Evolutionary conservation across 495 filamentous ascomycete genomes (phyloP).

Genomic region (Aspergillus taichungensis): DNA sequence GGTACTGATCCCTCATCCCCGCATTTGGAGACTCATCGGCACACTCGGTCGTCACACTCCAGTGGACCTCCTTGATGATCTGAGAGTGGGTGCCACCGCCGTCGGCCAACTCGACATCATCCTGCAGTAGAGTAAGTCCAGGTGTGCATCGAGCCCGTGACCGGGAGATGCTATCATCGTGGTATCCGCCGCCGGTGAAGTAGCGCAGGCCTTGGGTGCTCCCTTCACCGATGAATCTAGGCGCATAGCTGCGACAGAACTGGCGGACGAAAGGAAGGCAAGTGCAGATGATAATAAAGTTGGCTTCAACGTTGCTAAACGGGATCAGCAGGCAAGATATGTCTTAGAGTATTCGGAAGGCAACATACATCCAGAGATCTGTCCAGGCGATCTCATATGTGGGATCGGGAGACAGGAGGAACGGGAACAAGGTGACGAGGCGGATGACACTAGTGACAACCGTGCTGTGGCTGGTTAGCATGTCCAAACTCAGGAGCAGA

Average conservation of each 20-base stretch:
- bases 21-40: too few relatives aligned
- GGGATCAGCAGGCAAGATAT: background rate
- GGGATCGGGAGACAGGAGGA: slow-evolving; percentile 1
- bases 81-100: background rate
- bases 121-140: background rate
- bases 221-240: slow-evolving; percentile 3
- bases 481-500: background rate
- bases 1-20: too few relatives aligned
- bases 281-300: background rate
- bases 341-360: background rate
- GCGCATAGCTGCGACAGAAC: slow-evolving; percentile 3
- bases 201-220: background rate
- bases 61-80: slow-evolving; percentile 7
- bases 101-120: slow-evolving; percentile 4
- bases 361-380: slow-evolving; percentile 4
- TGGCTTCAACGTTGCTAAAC: slow-evolving; percentile 5
- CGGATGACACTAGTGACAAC: slow-evolving; percentile 6
- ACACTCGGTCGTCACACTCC: slow-evolving; percentile 1
- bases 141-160: background rate
- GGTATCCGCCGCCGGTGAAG: background rate
- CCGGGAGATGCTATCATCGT: background rate
- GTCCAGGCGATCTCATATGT: slow-evolving; percentile 2
- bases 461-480: background rate
- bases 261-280: slow-evolving; percentile 5
- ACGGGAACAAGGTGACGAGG: slow-evolving; percentile 4